Percentiles rank a stretch among this genome's conserved stretches.
Conservation (phyloP, 2,329 filamentous ascomycete genomes). For the Aureobasidium namibiae region DNA sequence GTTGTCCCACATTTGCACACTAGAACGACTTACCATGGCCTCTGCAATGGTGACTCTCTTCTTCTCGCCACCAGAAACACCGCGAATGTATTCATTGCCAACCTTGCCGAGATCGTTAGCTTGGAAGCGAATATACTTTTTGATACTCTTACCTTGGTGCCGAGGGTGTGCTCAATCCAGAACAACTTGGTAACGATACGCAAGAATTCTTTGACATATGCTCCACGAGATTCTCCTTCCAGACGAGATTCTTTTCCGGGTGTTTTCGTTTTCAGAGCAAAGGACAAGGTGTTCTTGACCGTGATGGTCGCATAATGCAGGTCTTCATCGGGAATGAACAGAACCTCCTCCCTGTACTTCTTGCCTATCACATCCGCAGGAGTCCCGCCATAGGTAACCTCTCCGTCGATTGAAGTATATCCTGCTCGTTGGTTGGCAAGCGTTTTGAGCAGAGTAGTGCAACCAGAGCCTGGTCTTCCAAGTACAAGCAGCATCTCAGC, state of each 20-base stretch:
- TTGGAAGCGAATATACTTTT: too few relatives aligned
- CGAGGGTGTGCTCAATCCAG: constrained; percentile 80
- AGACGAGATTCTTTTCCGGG: constrained; percentile 62
- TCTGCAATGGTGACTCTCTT: constrained; percentile 43
- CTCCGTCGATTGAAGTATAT: constrained; percentile 51
- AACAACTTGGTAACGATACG: constrained; percentile 60
- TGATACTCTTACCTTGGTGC: too few relatives aligned
- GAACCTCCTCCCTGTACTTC: constrained; percentile 69
- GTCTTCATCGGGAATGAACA: constrained; percentile 83
- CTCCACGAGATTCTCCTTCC: constrained; percentile 68
- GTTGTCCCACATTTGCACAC: constrained; percentile 37
- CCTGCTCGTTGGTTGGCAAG: constrained; percentile 49
- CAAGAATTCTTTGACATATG: constrained; percentile 64
- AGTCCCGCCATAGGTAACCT: constrained; percentile 71
- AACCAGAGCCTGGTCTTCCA: constrained; percentile 60
- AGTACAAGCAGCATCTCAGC: constrained; percentile 86
- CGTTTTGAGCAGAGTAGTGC: constrained; percentile 47
- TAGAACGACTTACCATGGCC: constrained; percentile 37
- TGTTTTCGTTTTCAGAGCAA: constrained; percentile 77
- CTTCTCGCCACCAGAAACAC: constrained; percentile 49
- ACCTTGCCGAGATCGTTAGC: too few relatives aligned
- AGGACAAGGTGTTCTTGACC: constrained; percentile 77
- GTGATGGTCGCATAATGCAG: constrained; percentile 78
- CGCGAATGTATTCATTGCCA: constrained; percentile 71
- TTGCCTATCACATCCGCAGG: constrained; percentile 60